These are phyloP conservation scores for Blastobotrys mokoenaii DNA, from an alignment of 805 yeast species.

Conservation along the genomic window DNA sequence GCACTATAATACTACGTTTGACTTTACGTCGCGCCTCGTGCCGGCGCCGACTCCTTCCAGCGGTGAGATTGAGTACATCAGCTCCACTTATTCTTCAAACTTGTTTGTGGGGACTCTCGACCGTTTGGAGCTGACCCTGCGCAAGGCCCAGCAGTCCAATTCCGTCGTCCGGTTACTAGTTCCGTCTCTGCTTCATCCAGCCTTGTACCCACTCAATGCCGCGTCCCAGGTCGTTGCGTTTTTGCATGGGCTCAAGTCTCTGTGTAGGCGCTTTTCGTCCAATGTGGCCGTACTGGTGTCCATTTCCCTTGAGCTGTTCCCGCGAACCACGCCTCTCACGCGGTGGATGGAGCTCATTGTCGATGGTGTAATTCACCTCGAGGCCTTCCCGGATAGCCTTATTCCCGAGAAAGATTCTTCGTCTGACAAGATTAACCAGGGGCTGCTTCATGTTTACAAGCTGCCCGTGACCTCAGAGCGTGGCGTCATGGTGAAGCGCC, in stretches of 20 bases:
- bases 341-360: constrained; percentile 48
- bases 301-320: constrained; percentile 56
- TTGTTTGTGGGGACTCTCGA: constrained; percentile 17
- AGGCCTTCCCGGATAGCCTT: constrained; percentile 70
- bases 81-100: constrained; percentile 25
- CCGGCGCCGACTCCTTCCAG: constrained; percentile 50
- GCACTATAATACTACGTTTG: constrained; percentile 59
- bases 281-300: constrained; percentile 47
- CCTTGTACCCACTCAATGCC: constrained; percentile 48
- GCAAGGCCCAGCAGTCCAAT: constrained; percentile 18
- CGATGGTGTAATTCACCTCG: constrained; percentile 65
- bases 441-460: constrained; percentile 67
- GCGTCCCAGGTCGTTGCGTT: constrained; percentile 49
- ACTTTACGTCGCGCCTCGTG: constrained; percentile 58
- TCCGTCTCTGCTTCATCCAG: constrained; percentile 77
- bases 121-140: constrained; percentile 6
- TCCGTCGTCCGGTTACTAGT: constrained; percentile 56
- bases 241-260: constrained; percentile 46
- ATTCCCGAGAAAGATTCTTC: constrained; percentile 1
- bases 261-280: constrained; percentile 39
- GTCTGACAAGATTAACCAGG: constrained; percentile 40
- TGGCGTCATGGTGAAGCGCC: constrained; percentile 70
- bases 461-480: constrained; percentile 63
- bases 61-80: constrained; percentile 52
- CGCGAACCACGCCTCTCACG: constrained; percentile 41